A percentile compares a stretch with the other conserved stretches of the same genome.
Evolutionary conservation across 139 green algal genomes (phyloP).

Genomic region (Chlorella ohadii): DNA sequence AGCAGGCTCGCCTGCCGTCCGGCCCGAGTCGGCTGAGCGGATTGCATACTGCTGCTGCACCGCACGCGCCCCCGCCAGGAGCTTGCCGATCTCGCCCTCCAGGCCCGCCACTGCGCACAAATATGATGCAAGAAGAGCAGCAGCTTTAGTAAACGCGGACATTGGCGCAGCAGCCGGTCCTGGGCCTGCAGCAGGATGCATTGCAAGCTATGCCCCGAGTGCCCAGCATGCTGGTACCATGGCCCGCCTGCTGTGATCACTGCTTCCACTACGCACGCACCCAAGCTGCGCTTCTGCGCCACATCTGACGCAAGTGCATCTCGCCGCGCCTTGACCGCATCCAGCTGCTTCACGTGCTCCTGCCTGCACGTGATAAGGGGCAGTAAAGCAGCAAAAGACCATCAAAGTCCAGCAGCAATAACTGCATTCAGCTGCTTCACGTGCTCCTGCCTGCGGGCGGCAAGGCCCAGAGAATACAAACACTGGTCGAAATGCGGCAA

Average conservation of each 20-base stretch:
- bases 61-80: constrained; percentile 24
- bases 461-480: too few species aligned
- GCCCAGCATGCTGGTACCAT: too few species aligned
- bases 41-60: constrained; percentile 39
- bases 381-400: not conserved
- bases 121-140: too few species aligned
- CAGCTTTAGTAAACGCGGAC: too few species aligned
- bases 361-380: not conserved
- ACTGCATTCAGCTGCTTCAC: too few species aligned
- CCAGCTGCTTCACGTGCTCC: constrained; percentile 37
- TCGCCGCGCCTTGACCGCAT: constrained; percentile 35
- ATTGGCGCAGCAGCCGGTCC: too few species aligned
- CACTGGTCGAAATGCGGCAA: too few species aligned
- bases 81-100: constrained; percentile 34
- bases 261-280: not conserved
- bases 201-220: too few species aligned
- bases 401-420: too few species aligned
- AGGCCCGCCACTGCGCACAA: constrained; percentile 15
- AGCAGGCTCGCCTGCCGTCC: not conserved
- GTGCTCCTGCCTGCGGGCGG: too few species aligned
- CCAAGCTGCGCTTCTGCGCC: constrained; percentile 39
- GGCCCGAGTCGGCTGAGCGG: not conserved
- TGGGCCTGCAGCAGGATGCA: too few species aligned
- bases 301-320: constrained; percentile 46
- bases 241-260: too few species aligned